A percentile compares a stretch with the other conserved stretches of the same genome.
phyloP scores from a whole-genome alignment of 2,329 filamentous ascomycete genomes.

The Macroventuria anomochaeta region DNA sequence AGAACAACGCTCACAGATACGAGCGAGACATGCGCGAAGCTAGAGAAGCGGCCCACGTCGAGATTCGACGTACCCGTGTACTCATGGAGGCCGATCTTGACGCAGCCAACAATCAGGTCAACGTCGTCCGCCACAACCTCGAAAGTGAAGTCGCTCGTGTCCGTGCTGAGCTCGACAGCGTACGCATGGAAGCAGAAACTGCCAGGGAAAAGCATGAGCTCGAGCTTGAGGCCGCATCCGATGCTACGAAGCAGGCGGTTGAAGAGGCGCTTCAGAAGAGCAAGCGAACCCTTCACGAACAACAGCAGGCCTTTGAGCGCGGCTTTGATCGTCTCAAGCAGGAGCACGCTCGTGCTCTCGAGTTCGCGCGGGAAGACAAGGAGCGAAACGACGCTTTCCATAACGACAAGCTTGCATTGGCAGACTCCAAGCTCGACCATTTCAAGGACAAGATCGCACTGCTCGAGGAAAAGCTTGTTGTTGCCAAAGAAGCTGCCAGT shows the following conservation, averaged over 20 bases:
- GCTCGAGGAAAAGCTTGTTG: slow-evolving; percentile 88
- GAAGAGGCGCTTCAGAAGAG: slow-evolving; percentile 61
- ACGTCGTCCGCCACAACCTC: slow-evolving; percentile 79
- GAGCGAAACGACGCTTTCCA: slow-evolving; percentile 80
- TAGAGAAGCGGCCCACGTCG: slow-evolving; percentile 76
- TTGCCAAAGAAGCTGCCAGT: slow-evolving; percentile 84
- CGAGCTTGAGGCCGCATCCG: slow-evolving; percentile 80
- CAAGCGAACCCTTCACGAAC: slow-evolving; percentile 62
- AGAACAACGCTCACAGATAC: slow-evolving; percentile 70
- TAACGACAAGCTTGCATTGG: slow-evolving; percentile 79
- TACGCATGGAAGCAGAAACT: slow-evolving; percentile 80
- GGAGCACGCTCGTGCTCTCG: slow-evolving; percentile 69
- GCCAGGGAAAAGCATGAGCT: slow-evolving; percentile 82
- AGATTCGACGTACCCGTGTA: slow-evolving; percentile 80
- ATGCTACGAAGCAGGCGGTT: slow-evolving; percentile 67
- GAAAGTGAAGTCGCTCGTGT: slow-evolving; percentile 78
- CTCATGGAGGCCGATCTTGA: slow-evolving; percentile 84
- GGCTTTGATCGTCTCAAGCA: slow-evolving; percentile 53
- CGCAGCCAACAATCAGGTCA: slow-evolving; percentile 82
- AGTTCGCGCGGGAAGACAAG: slow-evolving; percentile 79
- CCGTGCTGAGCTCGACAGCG: slow-evolving; percentile 76
- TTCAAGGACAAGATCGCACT: slow-evolving; percentile 84
- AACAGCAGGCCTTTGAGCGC: slow-evolving; percentile 50
- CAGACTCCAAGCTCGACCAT: slow-evolving; percentile 83
- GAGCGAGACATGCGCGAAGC: slow-evolving; percentile 86